phyloP scores from a whole-genome alignment of 2,329 filamentous ascomycete species.

The Ilyonectria robusta region DNA sequence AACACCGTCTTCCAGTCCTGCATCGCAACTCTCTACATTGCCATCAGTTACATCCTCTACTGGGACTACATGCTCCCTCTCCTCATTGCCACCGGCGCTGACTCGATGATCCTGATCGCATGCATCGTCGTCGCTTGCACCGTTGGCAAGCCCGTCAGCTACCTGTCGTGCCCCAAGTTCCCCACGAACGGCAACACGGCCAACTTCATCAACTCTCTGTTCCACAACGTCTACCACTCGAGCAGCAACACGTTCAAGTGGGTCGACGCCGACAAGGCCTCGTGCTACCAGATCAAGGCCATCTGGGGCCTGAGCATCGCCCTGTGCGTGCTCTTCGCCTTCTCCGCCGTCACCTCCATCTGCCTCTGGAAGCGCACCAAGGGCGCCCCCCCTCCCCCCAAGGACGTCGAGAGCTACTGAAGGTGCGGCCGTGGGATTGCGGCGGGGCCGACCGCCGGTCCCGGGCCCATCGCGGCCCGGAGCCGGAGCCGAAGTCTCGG shows the following conservation, averaged over 20 bases:
- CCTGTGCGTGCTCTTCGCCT: conserved; percentile 79
- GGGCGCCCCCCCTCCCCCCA: conserved; percentile 53
- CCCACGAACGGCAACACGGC: conserved; percentile 58
- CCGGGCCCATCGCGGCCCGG: conserved; percentile 10
- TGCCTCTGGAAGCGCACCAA: conserved; percentile 76
- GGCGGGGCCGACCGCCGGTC: conserved; percentile 29
- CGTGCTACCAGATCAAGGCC: conserved; percentile 88
- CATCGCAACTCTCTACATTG: conserved; percentile 84
- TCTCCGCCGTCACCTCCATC: conserved; percentile 70
- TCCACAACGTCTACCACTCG: conserved; percentile 57
- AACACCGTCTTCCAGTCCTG: conserved; percentile 71
- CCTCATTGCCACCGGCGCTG: conserved; percentile 75
- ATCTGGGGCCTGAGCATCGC: conserved; percentile 90
- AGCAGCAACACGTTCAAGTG: conserved; percentile 58
- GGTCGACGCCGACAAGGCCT: conserved; percentile 68
- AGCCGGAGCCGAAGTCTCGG: conserved; percentile 54
- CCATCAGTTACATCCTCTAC: conserved; percentile 86
- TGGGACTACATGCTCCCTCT: conserved; percentile 82
- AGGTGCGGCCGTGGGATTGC: conserved; percentile 61
- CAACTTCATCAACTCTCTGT: conserved; percentile 61
- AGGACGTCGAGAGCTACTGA: conserved; percentile 64
- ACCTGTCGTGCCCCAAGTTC: conserved; percentile 77
- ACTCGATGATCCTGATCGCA: conserved; percentile 80
- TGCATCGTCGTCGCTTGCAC: conserved; percentile 83
- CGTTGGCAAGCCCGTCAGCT: conserved; percentile 85